Conservation (phyloP, 805 yeast genomes). For the Scheffersomyces amazonensis region DNA sequence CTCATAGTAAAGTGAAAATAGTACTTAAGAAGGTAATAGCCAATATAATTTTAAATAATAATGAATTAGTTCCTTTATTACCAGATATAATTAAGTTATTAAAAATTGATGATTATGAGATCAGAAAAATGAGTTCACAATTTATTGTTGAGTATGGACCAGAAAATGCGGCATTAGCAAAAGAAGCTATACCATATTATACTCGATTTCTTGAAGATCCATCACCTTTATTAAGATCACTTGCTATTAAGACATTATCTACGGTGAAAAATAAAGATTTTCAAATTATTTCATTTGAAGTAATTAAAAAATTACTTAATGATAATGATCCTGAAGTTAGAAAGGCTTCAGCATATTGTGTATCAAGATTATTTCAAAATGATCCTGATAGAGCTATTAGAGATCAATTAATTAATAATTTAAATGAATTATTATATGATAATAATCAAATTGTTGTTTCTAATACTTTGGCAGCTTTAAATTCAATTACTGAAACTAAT, state of each 20-base stretch:
- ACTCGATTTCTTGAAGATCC: slow-evolving; percentile 48
- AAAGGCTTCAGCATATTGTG: slow-evolving; percentile 66
- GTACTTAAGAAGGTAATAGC: slow-evolving; percentile 72
- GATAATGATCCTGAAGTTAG: slow-evolving; percentile 60
- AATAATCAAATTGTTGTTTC: slow-evolving; percentile 60
- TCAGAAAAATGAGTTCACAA: slow-evolving; percentile 68
- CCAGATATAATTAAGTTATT: slow-evolving; percentile 61
- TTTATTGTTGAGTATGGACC: slow-evolving; percentile 61
- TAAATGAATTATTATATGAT: slow-evolving; percentile 57
- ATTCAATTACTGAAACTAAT: slow-evolving; percentile 59
- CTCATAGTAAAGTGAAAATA: slow-evolving; percentile 31
- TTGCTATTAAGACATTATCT: slow-evolving; percentile 64
- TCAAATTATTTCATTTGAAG: slow-evolving; percentile 41
- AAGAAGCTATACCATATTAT: slow-evolving; percentile 53
- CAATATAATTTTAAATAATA: slow-evolving; percentile 78
- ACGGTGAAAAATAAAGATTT: slow-evolving; percentile 56
- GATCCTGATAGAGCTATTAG: slow-evolving; percentile 46
- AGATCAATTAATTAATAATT: slow-evolving; percentile 41
- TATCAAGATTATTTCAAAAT: slow-evolving; percentile 62
- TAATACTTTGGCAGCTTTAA: slow-evolving; percentile 66
- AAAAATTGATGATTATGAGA: slow-evolving; percentile 58
- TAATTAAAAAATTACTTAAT: slow-evolving; percentile 30
- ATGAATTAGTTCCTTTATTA: slow-evolving; percentile 66
- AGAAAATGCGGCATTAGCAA: slow-evolving; percentile 53
- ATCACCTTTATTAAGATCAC: slow-evolving; percentile 48